Percentiles rank a stretch among this genome's conserved stretches.
These are phyloP conservation scores for Malus asiatica DNA, from an alignment of 306 rosid species.

Conservation along the genomic window DNA sequence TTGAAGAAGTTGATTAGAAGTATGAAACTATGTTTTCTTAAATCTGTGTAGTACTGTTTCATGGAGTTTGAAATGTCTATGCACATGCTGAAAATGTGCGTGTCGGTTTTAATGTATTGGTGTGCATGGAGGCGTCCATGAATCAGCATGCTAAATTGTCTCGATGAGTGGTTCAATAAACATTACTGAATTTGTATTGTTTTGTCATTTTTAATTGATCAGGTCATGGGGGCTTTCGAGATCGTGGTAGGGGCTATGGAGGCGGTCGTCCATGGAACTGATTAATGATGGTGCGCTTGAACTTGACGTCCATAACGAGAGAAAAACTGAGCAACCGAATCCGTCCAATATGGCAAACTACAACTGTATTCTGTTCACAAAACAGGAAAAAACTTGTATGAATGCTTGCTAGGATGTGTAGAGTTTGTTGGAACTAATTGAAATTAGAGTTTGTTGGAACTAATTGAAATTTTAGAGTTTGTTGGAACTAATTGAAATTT, in stretches of 20 bases:
- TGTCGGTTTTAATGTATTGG: too few relatives aligned
- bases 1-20: too few relatives aligned
- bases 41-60: neutral
- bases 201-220: neutral
- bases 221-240: slow-evolving; percentile 66
- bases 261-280: slow-evolving; percentile 59
- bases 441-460: neutral
- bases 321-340: neutral
- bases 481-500: too few relatives aligned
- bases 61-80: neutral
- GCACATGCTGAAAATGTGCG: too few relatives aligned
- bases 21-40: neutral
- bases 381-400: slow-evolving; percentile 21
- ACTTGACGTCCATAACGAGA: slow-evolving; percentile 6
- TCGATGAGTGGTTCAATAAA: neutral
- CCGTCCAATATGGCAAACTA: neutral
- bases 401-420: slow-evolving; percentile 18
- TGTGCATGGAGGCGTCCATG: too few relatives aligned
- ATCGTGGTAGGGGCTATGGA: slow-evolving; percentile 52
- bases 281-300: slow-evolving; percentile 8
- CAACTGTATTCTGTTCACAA: slow-evolving; percentile 13
- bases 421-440: neutral
- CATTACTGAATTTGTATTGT: neutral
- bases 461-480: too few relatives aligned
- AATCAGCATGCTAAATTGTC: neutral